A percentile compares a stretch with the other conserved stretches of the same genome.
phyloP scores from a whole-genome alignment of 2,329 filamentous ascomycete species.

The Colletotrichum karsti region DNA sequence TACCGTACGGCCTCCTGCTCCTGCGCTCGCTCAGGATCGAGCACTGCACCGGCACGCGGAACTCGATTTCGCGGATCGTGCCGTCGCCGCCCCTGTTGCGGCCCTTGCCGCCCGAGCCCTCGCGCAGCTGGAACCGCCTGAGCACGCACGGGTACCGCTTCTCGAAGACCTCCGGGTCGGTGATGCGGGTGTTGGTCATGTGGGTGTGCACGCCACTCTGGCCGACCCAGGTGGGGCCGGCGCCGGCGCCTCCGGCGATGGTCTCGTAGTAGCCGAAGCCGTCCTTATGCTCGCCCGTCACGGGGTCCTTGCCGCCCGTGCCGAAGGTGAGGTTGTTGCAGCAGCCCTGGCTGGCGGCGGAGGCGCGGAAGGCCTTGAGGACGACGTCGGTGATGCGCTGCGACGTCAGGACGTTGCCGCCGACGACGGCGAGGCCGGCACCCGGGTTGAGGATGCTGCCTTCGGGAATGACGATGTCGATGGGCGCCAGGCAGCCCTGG shows the following conservation, averaged over 20 bases:
- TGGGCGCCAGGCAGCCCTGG: conserved; percentile 83
- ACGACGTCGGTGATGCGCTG: conserved; percentile 88
- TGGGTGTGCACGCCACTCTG: conserved; percentile 82
- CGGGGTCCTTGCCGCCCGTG: conserved; percentile 73
- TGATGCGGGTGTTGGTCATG: conserved; percentile 89
- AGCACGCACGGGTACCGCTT: conserved; percentile 78
- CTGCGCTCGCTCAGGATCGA: conserved; percentile 81
- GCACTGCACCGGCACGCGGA: conserved; percentile 79
- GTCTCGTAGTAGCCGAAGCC: conserved; percentile 92
- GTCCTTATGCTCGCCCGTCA: conserved; percentile 56
- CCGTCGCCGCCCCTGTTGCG: conserved; percentile 79
- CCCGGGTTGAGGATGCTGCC: conserved; percentile 79
- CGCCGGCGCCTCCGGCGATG: conserved; percentile 80
- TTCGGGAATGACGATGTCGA: conserved; percentile 77
- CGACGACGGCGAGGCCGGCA: conserved; percentile 81
- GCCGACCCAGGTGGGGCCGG: conserved; percentile 77
- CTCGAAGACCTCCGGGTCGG: conserved; percentile 83
- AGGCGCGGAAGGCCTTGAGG: conserved; percentile 80
- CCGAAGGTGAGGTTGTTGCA: conserved; percentile 89
- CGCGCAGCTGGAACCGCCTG: conserved; percentile 72
- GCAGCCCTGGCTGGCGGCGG: conserved; percentile 81
- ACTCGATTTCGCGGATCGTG: conserved; percentile 82
- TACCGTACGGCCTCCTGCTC: conserved; percentile 79
- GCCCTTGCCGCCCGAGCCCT: conserved; percentile 70
- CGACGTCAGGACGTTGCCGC: conserved; percentile 82